Evolutionary conservation across 352 stramenopile genomes (phyloP).

Genomic region (Phytophthora colocasiae): DNA sequence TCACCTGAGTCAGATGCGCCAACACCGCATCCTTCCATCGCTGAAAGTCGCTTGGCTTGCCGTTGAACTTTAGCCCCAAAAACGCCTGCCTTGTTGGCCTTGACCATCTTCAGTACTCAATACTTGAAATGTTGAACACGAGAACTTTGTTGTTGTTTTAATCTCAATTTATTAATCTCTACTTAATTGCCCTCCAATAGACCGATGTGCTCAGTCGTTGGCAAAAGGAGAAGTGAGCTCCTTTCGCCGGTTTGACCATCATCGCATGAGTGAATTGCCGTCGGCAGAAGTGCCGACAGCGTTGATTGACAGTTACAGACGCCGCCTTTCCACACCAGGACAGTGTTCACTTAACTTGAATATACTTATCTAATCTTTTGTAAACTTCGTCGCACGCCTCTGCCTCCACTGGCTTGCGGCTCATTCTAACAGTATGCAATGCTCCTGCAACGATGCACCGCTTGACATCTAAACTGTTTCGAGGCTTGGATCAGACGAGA

Average conservation of each 20-base stretch:
- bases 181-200: conserved; percentile 8
- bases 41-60: conserved; percentile 2
- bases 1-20: conserved; percentile 5
- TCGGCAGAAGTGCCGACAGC: background rate
- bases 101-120: conserved; percentile 1
- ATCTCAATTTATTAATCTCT: conserved; percentile 1
- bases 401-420: too few relatives aligned
- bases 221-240: conserved; percentile 2
- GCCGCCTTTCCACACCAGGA: too few relatives aligned
- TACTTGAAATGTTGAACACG: background rate
- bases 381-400: too few relatives aligned
- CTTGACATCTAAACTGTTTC: too few relatives aligned
- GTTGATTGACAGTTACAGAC: too few relatives aligned
- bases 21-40: conserved; percentile 2
- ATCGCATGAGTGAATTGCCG: background rate
- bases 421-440: too few relatives aligned
- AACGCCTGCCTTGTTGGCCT: background rate
- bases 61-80: conserved; percentile 3
- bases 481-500: too few relatives aligned
- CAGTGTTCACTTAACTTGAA: too few relatives aligned
- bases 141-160: background rate
- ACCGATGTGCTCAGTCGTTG: conserved; percentile 15
- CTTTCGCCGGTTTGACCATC: background rate
- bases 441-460: too few relatives aligned
- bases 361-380: too few relatives aligned